Percentiles rank a stretch among this genome's conserved stretches.
These are phyloP conservation scores for Aspergillus sp. DNA, from an alignment of 2,329 filamentous ascomycete genomes.

Conservation along the genomic window DNA sequence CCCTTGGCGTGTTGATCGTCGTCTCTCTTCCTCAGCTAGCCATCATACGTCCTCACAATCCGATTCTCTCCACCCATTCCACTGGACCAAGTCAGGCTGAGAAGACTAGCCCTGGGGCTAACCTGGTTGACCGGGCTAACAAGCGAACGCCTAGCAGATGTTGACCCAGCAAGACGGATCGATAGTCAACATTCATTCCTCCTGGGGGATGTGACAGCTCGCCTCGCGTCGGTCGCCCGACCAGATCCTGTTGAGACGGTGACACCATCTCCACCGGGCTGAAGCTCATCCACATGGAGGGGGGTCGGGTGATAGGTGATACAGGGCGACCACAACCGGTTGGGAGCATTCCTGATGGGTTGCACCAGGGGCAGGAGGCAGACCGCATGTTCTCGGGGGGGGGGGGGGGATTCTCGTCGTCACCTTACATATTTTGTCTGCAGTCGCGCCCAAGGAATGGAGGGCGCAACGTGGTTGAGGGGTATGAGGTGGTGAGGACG, in stretches of 20 bases:
- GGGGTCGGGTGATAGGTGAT: background rate
- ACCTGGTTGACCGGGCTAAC: background rate
- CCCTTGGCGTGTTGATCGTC: slow-evolving; percentile 6
- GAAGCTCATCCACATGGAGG: background rate
- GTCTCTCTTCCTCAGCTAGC: slow-evolving; percentile 1
- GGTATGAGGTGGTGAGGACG: background rate
- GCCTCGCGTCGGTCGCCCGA: background rate
- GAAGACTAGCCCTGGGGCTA: too few species aligned
- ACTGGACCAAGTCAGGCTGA: too few species aligned
- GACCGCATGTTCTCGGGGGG: background rate
- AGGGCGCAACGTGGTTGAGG: background rate
- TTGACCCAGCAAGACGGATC: background rate
- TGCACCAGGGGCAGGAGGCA: background rate
- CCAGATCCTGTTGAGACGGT: background rate
- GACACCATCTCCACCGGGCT: background rate
- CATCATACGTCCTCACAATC: background rate
- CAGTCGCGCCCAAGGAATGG: background rate
- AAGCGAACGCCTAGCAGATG: too few species aligned
- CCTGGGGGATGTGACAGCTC: slow-evolving; percentile 11
- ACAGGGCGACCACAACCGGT: background rate
- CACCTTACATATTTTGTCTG: slow-evolving; percentile 8
- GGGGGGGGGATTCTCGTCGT: slow-evolving; percentile 7
- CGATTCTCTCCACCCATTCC: background rate
- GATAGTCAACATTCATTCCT: slow-evolving; percentile 2
- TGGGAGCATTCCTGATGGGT: background rate